These are phyloP conservation scores for Aspergillus sojae DNA, from an alignment of 2,329 filamentous ascomycete genomes.

Conservation along the genomic window DNA sequence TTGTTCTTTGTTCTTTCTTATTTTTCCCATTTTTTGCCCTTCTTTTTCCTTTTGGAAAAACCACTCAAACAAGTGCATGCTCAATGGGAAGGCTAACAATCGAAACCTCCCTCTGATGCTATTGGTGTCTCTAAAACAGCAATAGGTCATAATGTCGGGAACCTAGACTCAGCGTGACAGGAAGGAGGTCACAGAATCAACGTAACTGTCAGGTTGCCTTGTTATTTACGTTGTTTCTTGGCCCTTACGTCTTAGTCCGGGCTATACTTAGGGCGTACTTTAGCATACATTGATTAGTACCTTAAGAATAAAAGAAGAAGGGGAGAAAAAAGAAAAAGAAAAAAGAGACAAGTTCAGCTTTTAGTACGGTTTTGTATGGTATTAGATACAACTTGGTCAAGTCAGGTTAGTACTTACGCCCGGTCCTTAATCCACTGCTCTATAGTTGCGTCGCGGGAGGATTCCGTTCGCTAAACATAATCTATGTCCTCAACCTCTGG, in stretches of 20 bases:
- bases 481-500: not conserved
- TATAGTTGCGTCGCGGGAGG: not conserved
- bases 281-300: conserved; percentile 3
- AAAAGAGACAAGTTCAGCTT: not conserved
- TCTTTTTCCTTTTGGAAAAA: not conserved
- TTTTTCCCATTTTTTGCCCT: not conserved
- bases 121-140: not conserved
- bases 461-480: conserved; percentile 1
- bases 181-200: not conserved
- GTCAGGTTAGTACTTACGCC: not conserved
- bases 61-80: not conserved
- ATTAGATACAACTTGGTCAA: not conserved
- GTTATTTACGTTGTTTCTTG: not conserved
- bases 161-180: not conserved
- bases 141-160: conserved; percentile 1
- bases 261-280: conserved; percentile 1
- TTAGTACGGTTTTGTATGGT: not conserved
- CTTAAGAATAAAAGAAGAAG: not conserved
- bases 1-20: not conserved
- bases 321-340: not conserved
- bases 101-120: not conserved
- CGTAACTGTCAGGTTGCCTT: conserved; percentile 8
- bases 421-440: not conserved
- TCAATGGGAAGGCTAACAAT: not conserved
- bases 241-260: conserved; percentile 1